Conservation (phyloP, 1,139 yeast genomes). For the Protomyces arabidopsidicola region DNA sequence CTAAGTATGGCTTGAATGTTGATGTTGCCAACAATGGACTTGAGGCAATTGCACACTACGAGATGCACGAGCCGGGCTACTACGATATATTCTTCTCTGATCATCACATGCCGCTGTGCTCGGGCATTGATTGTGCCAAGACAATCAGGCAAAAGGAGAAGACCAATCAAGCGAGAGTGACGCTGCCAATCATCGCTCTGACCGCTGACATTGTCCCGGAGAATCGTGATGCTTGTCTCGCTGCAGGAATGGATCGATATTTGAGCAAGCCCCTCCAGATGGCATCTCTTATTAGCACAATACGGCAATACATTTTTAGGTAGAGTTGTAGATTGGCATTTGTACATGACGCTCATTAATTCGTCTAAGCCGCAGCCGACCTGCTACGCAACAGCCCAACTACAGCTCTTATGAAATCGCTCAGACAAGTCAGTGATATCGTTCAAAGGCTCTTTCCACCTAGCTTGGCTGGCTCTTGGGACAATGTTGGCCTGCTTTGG, state of each 20-base stretch:
- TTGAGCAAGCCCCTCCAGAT: constrained; percentile 19
- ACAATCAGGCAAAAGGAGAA: constrained; percentile 6
- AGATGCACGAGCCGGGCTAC: constrained; percentile 13
- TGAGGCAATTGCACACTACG: constrained; percentile 25
- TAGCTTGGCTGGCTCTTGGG: constrained; percentile 87
- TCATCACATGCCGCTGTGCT: constrained; percentile 27
- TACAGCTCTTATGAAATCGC: not conserved
- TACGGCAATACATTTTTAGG: constrained; percentile 7
- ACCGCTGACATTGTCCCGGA: constrained; percentile 27
- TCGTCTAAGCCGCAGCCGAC: no score
- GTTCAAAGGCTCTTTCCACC: constrained; percentile 68
- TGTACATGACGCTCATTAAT: no score
- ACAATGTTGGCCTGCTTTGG: constrained; percentile 81
- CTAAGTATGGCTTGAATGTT: constrained; percentile 22
- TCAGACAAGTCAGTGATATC: not conserved
- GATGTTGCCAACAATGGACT: constrained; percentile 28
- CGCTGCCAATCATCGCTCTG: constrained; percentile 19
- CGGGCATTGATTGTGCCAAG: constrained; percentile 25
- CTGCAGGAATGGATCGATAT: constrained; percentile 25
- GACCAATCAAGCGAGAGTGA: not conserved
- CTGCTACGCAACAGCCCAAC: not conserved
- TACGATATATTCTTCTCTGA: constrained; percentile 11
- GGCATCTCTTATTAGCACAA: constrained; percentile 1
- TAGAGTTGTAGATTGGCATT: not conserved
- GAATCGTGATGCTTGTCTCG: constrained; percentile 16